These are phyloP conservation scores for Exidia glandulosa DNA, from an alignment of 768 basidiomycete genomes.

Conservation along the genomic window DNA sequence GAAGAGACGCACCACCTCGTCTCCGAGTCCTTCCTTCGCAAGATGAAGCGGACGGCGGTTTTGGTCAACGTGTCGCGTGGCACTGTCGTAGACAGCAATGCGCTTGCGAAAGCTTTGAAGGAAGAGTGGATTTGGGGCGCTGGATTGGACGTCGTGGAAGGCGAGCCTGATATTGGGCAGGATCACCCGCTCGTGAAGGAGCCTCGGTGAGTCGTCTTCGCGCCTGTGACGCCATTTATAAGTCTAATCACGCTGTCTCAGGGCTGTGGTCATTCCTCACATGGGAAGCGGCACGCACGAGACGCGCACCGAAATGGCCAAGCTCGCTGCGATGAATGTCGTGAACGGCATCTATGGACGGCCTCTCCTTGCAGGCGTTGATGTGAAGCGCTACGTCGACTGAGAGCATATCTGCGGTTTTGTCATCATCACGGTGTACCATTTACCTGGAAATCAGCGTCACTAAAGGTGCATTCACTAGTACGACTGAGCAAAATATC, in stretches of 20 bases:
- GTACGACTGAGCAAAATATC: too few species aligned
- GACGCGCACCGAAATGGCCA: slow-evolving; percentile 75
- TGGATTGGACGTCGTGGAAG: slow-evolving; percentile 33
- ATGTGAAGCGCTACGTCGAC: slow-evolving; percentile 11
- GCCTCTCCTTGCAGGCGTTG: slow-evolving; percentile 45
- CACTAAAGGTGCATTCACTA: too few species aligned
- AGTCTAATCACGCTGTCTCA: slow-evolving; percentile 17
- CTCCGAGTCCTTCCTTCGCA: slow-evolving; percentile 22
- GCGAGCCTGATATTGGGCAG: slow-evolving; percentile 35
- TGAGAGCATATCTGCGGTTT: too few species aligned
- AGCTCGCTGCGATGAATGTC: slow-evolving; percentile 57
- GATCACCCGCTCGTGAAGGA: slow-evolving; percentile 77
- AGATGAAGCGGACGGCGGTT: slow-evolving; percentile 31
- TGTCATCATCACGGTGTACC: too few species aligned
- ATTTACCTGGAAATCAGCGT: too few species aligned
- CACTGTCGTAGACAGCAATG: slow-evolving; percentile 32
- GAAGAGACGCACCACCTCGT: slow-evolving; percentile 24
- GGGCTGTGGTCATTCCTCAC: slow-evolving; percentile 79
- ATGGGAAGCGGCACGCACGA: slow-evolving; percentile 85
- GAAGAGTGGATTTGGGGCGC: slow-evolving; percentile 28
- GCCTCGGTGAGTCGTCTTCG: slow-evolving; percentile 41
- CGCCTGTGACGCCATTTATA: not conserved
- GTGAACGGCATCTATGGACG: slow-evolving; percentile 42
- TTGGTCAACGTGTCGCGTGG: slow-evolving; percentile 33
- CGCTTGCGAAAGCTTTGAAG: slow-evolving; percentile 26